phyloP scores from a whole-genome alignment of 345 rosid species.

The Brassica nigra region DNA sequence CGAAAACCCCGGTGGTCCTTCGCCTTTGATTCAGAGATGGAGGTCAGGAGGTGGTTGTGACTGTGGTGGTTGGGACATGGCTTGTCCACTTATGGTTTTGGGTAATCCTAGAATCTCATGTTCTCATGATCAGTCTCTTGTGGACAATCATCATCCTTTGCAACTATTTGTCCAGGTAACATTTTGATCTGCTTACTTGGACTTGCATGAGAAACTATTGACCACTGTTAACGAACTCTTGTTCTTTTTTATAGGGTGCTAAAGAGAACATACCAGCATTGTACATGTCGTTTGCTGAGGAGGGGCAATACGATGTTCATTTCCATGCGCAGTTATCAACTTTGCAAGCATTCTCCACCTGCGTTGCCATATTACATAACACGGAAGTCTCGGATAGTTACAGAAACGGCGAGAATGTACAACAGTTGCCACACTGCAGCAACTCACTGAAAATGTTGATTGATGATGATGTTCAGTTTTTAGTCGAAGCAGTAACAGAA shows the following conservation, averaged over 20 bases:
- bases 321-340: slow-evolving; percentile 90
- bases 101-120: slow-evolving; percentile 55
- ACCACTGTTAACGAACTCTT: not conserved
- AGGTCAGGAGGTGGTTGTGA: slow-evolving; percentile 95
- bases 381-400: slow-evolving; percentile 47
- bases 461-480: slow-evolving; percentile 70
- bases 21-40: slow-evolving; percentile 84
- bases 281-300: slow-evolving; percentile 58
- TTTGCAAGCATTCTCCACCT: slow-evolving; percentile 88
- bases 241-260: slow-evolving; percentile 52
- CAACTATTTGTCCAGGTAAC: slow-evolving; percentile 72
- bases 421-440: slow-evolving; percentile 48
- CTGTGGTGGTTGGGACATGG: slow-evolving; percentile 99
- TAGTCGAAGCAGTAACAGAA: slow-evolving; percentile 61
- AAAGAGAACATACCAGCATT: slow-evolving; percentile 77
- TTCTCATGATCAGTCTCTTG: slow-evolving; percentile 57
- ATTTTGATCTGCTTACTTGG: not conserved
- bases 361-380: slow-evolving; percentile 76
- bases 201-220: slow-evolving; percentile 4
- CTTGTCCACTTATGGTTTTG: slow-evolving; percentile 77
- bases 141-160: slow-evolving; percentile 60
- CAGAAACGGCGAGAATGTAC: slow-evolving; percentile 39
- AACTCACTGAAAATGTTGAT: slow-evolving; percentile 67
- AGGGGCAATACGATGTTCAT: slow-evolving; percentile 66
- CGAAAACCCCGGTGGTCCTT: slow-evolving; percentile 55